Conservation (phyloP, 306 rosid genomes). For the Malus sieversii region DNA sequence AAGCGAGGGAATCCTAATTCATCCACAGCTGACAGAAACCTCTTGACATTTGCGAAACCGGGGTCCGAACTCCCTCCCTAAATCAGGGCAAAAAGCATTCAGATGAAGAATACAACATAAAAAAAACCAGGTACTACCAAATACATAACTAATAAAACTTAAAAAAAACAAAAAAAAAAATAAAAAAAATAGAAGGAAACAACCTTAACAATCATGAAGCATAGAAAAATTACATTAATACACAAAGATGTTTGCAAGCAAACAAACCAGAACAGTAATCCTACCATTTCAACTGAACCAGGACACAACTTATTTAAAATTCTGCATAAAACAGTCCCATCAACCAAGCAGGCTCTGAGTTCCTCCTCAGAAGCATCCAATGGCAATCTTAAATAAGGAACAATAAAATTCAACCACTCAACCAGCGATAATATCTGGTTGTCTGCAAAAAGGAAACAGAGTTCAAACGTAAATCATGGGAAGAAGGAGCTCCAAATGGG, state of each 20-base stretch:
- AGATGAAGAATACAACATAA: conserved; percentile 3
- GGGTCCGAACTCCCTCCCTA: conserved; percentile 52
- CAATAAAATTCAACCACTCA: conserved; percentile 69
- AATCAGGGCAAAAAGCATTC: conserved; percentile 10
- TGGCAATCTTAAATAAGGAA: conserved; percentile 67
- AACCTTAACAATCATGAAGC: background rate
- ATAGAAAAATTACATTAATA: background rate
- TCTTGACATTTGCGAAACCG: conserved; percentile 30
- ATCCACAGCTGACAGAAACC: conserved; percentile 67
- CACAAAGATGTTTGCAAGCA: background rate
- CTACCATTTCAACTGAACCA: conserved; percentile 51
- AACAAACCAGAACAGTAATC: conserved; percentile 14
- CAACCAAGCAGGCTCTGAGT: conserved; percentile 55
- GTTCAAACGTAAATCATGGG: conserved; percentile 13
- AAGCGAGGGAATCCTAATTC: conserved; percentile 76
- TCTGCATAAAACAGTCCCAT: conserved; percentile 73
- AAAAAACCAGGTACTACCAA: background rate
- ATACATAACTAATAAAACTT: conserved; percentile 5
- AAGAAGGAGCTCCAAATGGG: conserved; percentile 9
- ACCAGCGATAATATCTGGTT: conserved; percentile 41
- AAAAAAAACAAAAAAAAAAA: background rate
- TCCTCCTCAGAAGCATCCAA: conserved; percentile 72
- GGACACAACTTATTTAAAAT: conserved; percentile 66
- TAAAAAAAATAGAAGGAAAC: background rate
- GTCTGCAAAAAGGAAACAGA: conserved; percentile 35